phyloP scores from a whole-genome alignment of 768 basidiomycete species.

The Lactarius deliciosus region DNA sequence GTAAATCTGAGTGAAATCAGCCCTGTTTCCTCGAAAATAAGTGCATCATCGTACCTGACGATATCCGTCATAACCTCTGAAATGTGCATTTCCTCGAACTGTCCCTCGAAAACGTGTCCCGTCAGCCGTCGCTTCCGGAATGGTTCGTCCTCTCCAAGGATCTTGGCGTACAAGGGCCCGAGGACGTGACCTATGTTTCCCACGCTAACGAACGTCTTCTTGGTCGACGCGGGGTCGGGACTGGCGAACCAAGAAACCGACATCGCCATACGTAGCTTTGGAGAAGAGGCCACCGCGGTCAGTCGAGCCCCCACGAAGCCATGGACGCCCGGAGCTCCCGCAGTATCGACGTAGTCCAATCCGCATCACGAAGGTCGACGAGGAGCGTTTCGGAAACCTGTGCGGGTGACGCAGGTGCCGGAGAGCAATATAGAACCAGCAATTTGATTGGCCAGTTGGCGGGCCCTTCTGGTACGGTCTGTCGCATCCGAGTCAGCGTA shows the following conservation, averaged over 20 bases:
- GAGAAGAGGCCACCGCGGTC: constrained; percentile 17
- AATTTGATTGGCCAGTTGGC: constrained; percentile 19
- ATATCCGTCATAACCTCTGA: constrained; percentile 12
- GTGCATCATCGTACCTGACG: constrained; percentile 1
- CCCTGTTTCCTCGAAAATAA: background rate
- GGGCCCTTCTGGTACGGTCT: constrained; percentile 20
- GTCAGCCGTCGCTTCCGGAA: constrained; percentile 11
- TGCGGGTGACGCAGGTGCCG: constrained; percentile 21
- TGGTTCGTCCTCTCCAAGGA: constrained; percentile 19
- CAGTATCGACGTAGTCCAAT: constrained; percentile 15
- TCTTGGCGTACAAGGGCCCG: constrained; percentile 10
- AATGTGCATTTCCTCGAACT: constrained; percentile 13
- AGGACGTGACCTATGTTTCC: constrained; percentile 11
- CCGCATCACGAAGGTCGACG: constrained; percentile 15
- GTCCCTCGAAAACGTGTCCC: constrained; percentile 18
- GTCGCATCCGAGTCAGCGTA: background rate
- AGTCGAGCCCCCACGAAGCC: constrained; percentile 21
- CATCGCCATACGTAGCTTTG: constrained; percentile 16
- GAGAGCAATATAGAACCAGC: constrained; percentile 17
- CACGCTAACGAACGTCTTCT: constrained; percentile 15
- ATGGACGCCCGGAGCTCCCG: constrained; percentile 20
- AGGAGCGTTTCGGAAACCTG: constrained; percentile 23
- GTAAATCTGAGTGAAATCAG: constrained; percentile 6
- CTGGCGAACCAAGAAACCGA: constrained; percentile 16
- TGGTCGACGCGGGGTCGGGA: constrained; percentile 9